Conservation (phyloP, 257 asterid species). For the Vinca minor region DNA sequence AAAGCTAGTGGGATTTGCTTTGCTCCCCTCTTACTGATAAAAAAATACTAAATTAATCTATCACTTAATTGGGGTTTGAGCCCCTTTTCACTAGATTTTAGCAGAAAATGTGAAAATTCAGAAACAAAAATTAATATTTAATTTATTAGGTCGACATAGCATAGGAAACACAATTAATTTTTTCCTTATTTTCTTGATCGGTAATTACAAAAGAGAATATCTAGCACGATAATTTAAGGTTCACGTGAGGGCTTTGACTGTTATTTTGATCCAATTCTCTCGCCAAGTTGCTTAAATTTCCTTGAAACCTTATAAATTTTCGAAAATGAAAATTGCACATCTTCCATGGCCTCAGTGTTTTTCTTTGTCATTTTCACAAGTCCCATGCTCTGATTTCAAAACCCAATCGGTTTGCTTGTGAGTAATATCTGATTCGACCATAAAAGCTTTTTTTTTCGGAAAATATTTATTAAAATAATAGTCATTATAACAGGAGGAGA, state of each 20-base stretch:
- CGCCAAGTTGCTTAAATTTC: conserved; percentile 15
- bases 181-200: conserved; percentile 21
- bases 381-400: not conserved
- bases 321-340: not conserved
- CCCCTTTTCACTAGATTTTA: conserved; percentile 20
- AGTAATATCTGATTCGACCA: no score
- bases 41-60: conserved; percentile 24
- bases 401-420: not conserved
- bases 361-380: not conserved
- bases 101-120: conserved; percentile 12
- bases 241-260: conserved; percentile 59
- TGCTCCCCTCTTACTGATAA: conserved; percentile 11
- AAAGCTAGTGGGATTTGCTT: conserved; percentile 37
- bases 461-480: no score
- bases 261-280: conserved; percentile 33
- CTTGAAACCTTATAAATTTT: conserved; percentile 7
- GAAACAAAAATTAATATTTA: not conserved
- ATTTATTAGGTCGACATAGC: conserved; percentile 10
- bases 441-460: no score
- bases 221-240: conserved; percentile 40
- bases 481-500: no score
- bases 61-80: conserved; percentile 42
- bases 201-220: conserved; percentile 16
- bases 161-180: conserved; percentile 23
- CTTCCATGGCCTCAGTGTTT: not conserved